Conservation (phyloP, 148 eudicot genomes). For the Hydrangea macrophylla region DNA sequence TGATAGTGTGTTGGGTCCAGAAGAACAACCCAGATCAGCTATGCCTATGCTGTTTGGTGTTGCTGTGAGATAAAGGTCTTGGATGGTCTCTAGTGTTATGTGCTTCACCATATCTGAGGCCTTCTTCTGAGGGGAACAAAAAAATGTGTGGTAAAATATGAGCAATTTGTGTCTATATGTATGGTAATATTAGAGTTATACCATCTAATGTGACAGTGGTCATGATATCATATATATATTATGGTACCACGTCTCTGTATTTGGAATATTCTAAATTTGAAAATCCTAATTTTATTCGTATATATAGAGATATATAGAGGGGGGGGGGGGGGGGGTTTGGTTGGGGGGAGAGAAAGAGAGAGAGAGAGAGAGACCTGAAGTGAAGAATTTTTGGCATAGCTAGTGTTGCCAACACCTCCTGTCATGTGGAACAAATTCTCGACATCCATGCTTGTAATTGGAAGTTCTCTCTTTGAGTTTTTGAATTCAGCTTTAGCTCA, state of each 20-base stretch:
- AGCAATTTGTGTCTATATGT: too few relatives aligned
- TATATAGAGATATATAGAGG: background rate
- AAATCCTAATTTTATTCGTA: too few relatives aligned
- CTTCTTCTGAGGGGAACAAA: conserved; percentile 40
- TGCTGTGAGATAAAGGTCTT: conserved; percentile 33
- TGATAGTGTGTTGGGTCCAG: conserved; percentile 62
- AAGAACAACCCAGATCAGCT: conserved; percentile 82
- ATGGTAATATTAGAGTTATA: background rate
- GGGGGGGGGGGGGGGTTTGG: too few relatives aligned
- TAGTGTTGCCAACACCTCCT: conserved; percentile 61
- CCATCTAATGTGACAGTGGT: background rate
- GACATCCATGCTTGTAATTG: conserved; percentile 52
- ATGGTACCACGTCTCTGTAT: background rate
- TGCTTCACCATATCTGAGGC: conserved; percentile 64
- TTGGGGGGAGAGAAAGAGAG: background rate
- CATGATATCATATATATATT: too few relatives aligned
- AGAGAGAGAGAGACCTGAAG: conserved; percentile 48
- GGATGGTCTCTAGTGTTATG: conserved; percentile 45
- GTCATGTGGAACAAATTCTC: conserved; percentile 64
- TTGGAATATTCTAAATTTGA: background rate
- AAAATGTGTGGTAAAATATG: too few relatives aligned
- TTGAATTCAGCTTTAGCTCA: background rate
- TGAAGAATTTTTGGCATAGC: conserved; percentile 68
- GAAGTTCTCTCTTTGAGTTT: background rate
- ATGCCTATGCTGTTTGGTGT: conserved; percentile 50